Evolutionary conservation across 2,329 filamentous ascomycete genomes (phyloP).

Genomic region (Scedosporium apiospermum): DNA sequence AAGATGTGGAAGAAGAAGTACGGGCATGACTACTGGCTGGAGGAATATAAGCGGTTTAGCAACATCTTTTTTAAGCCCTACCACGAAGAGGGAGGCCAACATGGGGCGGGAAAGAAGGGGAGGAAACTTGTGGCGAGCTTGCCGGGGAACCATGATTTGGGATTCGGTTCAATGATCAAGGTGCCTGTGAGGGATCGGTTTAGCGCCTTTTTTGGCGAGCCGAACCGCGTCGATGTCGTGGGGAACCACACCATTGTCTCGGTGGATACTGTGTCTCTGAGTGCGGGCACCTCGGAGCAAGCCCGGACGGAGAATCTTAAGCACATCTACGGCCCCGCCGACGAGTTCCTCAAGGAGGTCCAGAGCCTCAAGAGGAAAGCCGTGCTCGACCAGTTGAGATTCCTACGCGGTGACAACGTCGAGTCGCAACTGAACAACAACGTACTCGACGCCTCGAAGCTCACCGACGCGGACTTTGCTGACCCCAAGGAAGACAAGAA

Average conservation of each 20-base stretch:
- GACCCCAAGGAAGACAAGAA: background rate
- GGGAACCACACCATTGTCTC: conserved; percentile 95
- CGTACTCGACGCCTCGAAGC: conserved; percentile 32
- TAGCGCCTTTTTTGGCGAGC: conserved; percentile 77
- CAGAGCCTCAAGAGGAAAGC: conserved; percentile 56
- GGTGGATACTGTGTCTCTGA: conserved; percentile 79
- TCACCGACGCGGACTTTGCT: conserved; percentile 17
- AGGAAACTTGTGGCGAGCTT: conserved; percentile 75
- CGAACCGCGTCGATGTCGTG: conserved; percentile 83
- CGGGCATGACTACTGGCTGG: conserved; percentile 73
- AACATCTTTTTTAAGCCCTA: conserved; percentile 58
- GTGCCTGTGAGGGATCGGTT: conserved; percentile 73
- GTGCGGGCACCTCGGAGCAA: conserved; percentile 52
- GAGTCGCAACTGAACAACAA: conserved; percentile 47
- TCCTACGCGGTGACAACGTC: conserved; percentile 50
- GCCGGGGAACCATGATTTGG: conserved; percentile 91
- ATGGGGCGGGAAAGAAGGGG: conserved; percentile 31
- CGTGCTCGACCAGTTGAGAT: conserved; percentile 57
- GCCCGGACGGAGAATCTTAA: conserved; percentile 40
- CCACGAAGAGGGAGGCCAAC: conserved; percentile 44
- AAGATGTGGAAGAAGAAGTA: conserved; percentile 67
- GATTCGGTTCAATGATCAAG: conserved; percentile 81
- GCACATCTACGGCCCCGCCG: conserved; percentile 64
- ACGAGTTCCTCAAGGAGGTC: conserved; percentile 65
- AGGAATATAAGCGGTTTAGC: conserved; percentile 80